phyloP scores from a whole-genome alignment of 2,329 filamentous ascomycete species.

The Cadophora luteo-olivacea region DNA sequence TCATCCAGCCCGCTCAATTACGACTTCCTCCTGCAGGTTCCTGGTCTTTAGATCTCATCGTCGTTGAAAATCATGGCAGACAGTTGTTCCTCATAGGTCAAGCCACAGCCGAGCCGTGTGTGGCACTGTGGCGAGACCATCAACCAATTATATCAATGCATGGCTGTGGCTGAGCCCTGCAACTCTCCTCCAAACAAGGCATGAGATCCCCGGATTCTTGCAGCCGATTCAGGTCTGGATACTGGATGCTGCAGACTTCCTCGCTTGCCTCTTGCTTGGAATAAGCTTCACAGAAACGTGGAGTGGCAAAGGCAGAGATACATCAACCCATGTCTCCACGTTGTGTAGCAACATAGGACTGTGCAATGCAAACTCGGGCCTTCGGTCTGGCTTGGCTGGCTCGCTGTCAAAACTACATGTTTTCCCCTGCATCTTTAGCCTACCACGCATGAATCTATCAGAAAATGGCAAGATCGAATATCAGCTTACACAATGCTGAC shows the following conservation, averaged over 20 bases:
- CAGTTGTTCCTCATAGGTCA: background rate
- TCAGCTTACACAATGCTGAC: conserved; percentile 8
- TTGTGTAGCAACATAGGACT: background rate
- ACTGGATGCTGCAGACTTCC: background rate
- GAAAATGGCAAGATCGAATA: background rate
- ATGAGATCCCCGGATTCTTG: background rate
- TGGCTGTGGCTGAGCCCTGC: conserved; percentile 6
- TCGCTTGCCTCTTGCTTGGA: background rate
- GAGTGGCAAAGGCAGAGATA: conserved; percentile 3
- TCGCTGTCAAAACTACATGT: background rate
- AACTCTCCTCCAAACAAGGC: background rate
- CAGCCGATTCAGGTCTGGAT: background rate
- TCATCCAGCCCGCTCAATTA: conserved; percentile 1
- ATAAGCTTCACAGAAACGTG: conserved; percentile 1
- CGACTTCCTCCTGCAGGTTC: conserved; percentile 9
- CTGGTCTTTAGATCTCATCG: background rate
- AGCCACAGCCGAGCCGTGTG: conserved; percentile 11
- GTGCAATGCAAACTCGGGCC: conserved; percentile 6
- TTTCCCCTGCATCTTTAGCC: conserved; percentile 3
- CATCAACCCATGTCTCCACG: conserved; percentile 1
- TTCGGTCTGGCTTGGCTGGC: background rate
- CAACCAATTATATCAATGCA: background rate
- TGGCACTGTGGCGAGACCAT: background rate
- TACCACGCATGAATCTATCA: background rate
- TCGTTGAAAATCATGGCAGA: conserved; percentile 2